Percentiles rank a stretch among this genome's conserved stretches.
Conservation (phyloP, 768 basidiomycete species). For the Strobilomyces echinocephalus region DNA sequence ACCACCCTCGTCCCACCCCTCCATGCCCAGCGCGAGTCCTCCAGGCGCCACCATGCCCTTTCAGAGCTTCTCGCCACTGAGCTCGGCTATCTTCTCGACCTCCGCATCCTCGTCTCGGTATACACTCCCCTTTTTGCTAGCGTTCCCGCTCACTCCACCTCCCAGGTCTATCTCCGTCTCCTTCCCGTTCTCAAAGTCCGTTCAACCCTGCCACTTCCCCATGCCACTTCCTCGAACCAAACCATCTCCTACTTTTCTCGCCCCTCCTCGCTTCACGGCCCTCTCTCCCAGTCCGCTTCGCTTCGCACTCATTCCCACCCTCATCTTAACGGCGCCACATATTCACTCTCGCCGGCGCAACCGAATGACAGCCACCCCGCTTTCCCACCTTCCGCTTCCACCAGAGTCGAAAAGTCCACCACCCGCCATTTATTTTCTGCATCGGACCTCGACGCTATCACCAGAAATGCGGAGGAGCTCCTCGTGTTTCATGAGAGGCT, state of each 20-base stretch:
- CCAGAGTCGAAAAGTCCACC: conserved; percentile 31
- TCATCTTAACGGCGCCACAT: conserved; percentile 21
- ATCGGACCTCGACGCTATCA: conserved; percentile 52
- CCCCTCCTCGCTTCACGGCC: conserved; percentile 36
- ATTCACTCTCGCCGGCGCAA: conserved; percentile 14
- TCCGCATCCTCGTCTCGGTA: conserved; percentile 74
- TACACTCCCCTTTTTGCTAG: conserved; percentile 17
- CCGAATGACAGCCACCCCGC: conserved; percentile 8
- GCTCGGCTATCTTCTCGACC: conserved; percentile 71
- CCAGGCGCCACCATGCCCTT: conserved; percentile 61
- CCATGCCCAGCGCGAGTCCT: not conserved
- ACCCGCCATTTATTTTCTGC: conserved; percentile 53
- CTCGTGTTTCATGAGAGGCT: conserved; percentile 67
- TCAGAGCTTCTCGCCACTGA: conserved; percentile 85
- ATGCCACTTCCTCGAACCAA: conserved; percentile 25
- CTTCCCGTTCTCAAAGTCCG: conserved; percentile 45
- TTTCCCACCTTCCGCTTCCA: conserved; percentile 9
- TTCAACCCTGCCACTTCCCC: conserved; percentile 13
- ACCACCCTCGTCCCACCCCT: not conserved
- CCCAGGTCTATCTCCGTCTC: conserved; percentile 62
- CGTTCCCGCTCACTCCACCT: not conserved
- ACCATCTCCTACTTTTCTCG: conserved; percentile 32
- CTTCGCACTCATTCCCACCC: conserved; percentile 45
- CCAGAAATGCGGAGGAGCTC: conserved; percentile 65
- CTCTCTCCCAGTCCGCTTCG: conserved; percentile 40